Evolutionary conservation across 2,329 filamentous ascomycete species (phyloP), one percentile per base, ranked within the genome.

Genomic region (Alternaria triticina): DNA sequence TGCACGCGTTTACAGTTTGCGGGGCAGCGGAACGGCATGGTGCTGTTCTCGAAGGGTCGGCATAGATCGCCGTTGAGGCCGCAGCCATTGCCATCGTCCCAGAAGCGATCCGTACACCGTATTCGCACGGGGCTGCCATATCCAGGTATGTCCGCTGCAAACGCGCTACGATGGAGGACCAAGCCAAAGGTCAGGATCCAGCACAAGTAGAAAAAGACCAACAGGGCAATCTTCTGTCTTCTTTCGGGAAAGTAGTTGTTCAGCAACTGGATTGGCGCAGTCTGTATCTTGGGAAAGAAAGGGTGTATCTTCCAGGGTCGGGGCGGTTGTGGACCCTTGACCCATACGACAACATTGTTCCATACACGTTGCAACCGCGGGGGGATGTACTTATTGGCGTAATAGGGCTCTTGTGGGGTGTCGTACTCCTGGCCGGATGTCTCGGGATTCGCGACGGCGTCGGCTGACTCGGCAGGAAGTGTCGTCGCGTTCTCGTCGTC

Each of bases 51-150:
- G 73, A 96, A 96, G 0, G 92, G 92, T 9, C 91, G 87, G 74
- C 92, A 96, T 55, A 88, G 83, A 64, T 89, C 88, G 7, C 92
- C 92, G 69, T 95, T 89, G 13, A 95, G 74, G 1, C 91, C 92
- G 76, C 92, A 96, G 12, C 82, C 82, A 73, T 94, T 94, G 33
- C 88, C 89, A 40, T 88, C 83, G 45, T 74, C 79, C 84, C 92
- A 96, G 74, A 91, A 92, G 13, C 89, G 86, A 57, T 86, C 85
- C 12, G 86, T 87, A 77, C 92, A 96, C 28, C 87, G 83, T 46
- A 95, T 87, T 57, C 86, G 84, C 58, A 86, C 83, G 0, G 91
- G 91, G 49, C 82, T 83, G 15, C 91, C 91, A 82, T 90, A 92
- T 51, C 87, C 89, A 13, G 85, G 85, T 58, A 95, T 86, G 66